Evolutionary conservation across 2,329 filamentous ascomycete species (phyloP).

Genomic region (Seiridium unicorne): DNA sequence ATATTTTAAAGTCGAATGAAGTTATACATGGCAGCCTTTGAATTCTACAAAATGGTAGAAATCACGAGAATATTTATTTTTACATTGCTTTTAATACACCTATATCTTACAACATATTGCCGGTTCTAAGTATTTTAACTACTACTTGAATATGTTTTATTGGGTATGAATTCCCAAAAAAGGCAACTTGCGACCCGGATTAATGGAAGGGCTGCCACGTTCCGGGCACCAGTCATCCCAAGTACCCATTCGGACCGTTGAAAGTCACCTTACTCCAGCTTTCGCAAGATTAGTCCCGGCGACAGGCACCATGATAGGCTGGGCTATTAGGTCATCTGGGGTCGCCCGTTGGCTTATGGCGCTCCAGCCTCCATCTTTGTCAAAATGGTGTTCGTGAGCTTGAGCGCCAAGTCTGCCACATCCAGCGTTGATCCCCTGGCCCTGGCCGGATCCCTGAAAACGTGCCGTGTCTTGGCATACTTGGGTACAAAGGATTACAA

Average conservation of each 20-base stretch:
- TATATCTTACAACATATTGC: too few species aligned
- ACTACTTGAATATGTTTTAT: too few species aligned
- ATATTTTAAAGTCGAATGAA: too few species aligned
- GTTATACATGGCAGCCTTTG: too few species aligned
- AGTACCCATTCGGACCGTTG: background rate
- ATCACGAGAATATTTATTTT: too few species aligned
- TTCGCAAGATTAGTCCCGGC: background rate
- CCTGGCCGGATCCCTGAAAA: background rate
- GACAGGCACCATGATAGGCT: background rate
- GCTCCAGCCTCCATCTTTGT: background rate
- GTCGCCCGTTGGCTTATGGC: background rate
- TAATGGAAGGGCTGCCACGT: background rate
- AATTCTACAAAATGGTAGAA: too few species aligned
- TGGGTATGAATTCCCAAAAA: too few species aligned
- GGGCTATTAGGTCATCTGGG: background rate
- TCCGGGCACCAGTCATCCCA: background rate
- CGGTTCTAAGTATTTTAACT: too few species aligned
- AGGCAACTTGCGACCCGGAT: too few species aligned
- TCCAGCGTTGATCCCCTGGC: background rate
- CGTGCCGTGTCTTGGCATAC: conserved; percentile 7
- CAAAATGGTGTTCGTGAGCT: background rate
- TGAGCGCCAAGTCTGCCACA: background rate
- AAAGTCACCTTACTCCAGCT: background rate
- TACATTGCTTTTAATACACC: too few species aligned
- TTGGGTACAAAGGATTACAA: background rate